Conservation (phyloP, 129 eudicot species). For the Mikania micrantha region DNA sequence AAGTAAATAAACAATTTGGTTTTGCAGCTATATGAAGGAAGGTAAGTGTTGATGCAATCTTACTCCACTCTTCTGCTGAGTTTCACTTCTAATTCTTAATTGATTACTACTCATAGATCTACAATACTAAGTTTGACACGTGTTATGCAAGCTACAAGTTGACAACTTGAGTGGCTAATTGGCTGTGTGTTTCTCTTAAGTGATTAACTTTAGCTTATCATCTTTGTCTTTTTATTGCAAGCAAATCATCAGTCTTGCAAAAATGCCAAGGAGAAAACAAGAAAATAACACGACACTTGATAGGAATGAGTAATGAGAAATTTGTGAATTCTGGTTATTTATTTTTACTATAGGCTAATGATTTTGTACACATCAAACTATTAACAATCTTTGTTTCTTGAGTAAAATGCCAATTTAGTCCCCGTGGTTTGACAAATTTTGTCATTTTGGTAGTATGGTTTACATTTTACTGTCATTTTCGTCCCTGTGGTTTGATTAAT, state of each 20-base stretch:
- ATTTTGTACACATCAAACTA: neutral
- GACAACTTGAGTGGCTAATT: neutral
- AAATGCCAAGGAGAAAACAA: neutral
- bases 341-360: neutral
- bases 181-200: neutral
- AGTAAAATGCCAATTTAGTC: too few species aligned
- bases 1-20: slow-evolving; percentile 5
- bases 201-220: neutral
- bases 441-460: too few species aligned
- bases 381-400: too few species aligned
- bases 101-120: neutral
- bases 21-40: slow-evolving; percentile 76
- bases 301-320: neutral
- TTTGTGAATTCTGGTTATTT: neutral
- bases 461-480: too few species aligned
- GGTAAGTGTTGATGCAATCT: slow-evolving; percentile 95
- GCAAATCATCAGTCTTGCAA: neutral
- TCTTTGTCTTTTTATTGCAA: neutral
- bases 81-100: neutral
- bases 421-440: too few species aligned
- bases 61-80: slow-evolving; percentile 31
- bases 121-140: neutral
- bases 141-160: too few species aligned
- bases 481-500: too few species aligned
- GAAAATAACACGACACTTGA: neutral